These are phyloP conservation scores for Daldinia childiae DNA, from an alignment of 495 filamentous ascomycete species.

Conservation along the genomic window DNA sequence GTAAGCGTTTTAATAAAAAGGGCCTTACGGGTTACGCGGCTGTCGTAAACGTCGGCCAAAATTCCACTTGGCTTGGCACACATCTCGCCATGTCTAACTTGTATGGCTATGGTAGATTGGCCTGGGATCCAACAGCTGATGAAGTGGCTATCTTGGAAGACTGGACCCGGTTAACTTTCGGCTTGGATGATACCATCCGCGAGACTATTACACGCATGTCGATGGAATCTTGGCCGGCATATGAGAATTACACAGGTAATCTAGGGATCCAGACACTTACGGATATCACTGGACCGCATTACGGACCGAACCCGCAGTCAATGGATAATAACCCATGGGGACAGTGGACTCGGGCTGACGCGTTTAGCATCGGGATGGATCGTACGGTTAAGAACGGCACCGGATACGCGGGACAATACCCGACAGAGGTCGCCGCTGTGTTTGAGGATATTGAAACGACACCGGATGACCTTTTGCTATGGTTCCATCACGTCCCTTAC, in stretches of 20 bases:
- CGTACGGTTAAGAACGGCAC: constrained; percentile 74
- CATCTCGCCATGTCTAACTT: constrained; percentile 77
- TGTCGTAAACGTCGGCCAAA: constrained; percentile 74
- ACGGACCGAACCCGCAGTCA: constrained; percentile 71
- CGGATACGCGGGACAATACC: constrained; percentile 71
- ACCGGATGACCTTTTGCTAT: constrained; percentile 73
- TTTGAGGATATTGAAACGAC: constrained; percentile 71
- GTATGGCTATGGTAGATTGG: constrained; percentile 72
- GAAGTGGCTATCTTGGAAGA: constrained; percentile 62
- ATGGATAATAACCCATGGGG: constrained; percentile 76
- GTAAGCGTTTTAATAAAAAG: constrained; percentile 65
- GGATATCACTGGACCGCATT: constrained; percentile 73
- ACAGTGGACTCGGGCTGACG: constrained; percentile 75
- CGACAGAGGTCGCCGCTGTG: constrained; percentile 62
- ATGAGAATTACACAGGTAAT: constrained; percentile 77
- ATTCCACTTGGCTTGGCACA: constrained; percentile 73
- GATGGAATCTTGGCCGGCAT: constrained; percentile 75
- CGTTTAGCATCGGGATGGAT: constrained; percentile 73
- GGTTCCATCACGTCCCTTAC: constrained; percentile 81
- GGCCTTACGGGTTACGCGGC: constrained; percentile 68
- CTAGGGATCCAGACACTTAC: constrained; percentile 75
- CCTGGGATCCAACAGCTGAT: constrained; percentile 66
- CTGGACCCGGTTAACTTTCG: constrained; percentile 74
- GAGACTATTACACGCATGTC: constrained; percentile 70
- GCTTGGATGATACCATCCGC: constrained; percentile 60